Evolutionary conservation across 441 rosid genomes (phyloP).

Genomic region (Populus hybrid): DNA sequence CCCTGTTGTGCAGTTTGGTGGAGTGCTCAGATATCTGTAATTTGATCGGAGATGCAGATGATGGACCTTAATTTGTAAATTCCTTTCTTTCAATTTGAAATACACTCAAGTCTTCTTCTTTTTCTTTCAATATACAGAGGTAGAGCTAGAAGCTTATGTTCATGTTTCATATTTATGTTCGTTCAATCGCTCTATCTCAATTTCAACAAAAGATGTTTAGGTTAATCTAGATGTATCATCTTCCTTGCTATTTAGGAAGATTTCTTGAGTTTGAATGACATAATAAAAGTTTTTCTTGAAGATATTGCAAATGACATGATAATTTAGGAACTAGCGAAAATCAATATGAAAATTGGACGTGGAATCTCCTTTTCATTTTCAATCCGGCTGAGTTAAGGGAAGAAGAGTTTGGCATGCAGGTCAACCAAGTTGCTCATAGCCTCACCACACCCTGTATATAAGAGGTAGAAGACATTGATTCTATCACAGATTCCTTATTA

Average conservation of each 20-base stretch:
- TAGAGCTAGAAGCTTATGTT: neutral
- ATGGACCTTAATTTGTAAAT: conserved; percentile 48
- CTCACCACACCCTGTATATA: no score
- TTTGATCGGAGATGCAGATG: conserved; percentile 73
- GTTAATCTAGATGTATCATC: neutral
- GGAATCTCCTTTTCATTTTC: no score
- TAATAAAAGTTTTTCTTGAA: neutral
- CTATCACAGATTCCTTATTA: no score
- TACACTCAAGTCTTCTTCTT: neutral
- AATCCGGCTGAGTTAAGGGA: no score
- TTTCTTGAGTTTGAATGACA: neutral
- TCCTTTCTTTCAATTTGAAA: neutral
- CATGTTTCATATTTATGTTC: neutral
- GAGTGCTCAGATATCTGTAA: conserved; percentile 94
- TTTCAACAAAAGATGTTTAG: neutral
- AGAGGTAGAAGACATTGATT: no score
- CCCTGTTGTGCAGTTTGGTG: conserved; percentile 60
- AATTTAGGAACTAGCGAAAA: neutral
- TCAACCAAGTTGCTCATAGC: no score
- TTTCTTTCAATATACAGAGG: neutral
- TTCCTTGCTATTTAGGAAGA: neutral
- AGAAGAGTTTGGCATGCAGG: no score
- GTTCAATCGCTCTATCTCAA: neutral
- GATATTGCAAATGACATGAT: neutral
- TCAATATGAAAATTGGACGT: no score